phyloP scores from a whole-genome alignment of 768 basidiomycete species.

The Naematelia encephala region DNA sequence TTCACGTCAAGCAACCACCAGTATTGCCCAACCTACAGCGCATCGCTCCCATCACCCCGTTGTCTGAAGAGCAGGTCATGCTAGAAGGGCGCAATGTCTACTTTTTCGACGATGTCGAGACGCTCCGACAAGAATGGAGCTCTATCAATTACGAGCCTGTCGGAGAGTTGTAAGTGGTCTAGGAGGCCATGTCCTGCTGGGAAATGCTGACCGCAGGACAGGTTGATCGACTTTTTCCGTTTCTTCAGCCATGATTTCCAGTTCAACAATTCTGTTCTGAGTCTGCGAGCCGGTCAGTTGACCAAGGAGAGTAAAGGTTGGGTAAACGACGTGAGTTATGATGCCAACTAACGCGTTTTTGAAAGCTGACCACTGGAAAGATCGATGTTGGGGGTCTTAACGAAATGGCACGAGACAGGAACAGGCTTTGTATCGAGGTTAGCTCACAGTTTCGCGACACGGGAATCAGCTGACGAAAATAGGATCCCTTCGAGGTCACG shows the following conservation, averaged over 20 bases:
- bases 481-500: slow-evolving; percentile 97
- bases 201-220: slow-evolving; percentile 45
- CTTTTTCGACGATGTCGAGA: slow-evolving; percentile 97
- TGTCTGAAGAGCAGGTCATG: slow-evolving; percentile 57
- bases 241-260: slow-evolving; percentile 91
- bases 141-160: slow-evolving; percentile 90
- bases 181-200: slow-evolving; percentile 1
- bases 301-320: slow-evolving; percentile 92
- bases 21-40: slow-evolving; percentile 94
- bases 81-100: slow-evolving; percentile 69
- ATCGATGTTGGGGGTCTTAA: slow-evolving; percentile 53
- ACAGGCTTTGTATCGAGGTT: slow-evolving; percentile 94
- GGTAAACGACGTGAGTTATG: slow-evolving; percentile 74
- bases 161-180: slow-evolving; percentile 74
- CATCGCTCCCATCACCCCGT: slow-evolving; percentile 84
- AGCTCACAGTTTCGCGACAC: slow-evolving; percentile 21
- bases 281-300: slow-evolving; percentile 80
- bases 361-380: slow-evolving; percentile 27
- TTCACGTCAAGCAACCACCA: slow-evolving; percentile 95
- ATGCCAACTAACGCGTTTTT: neutral
- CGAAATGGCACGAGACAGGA: slow-evolving; percentile 67
- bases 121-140: slow-evolving; percentile 85
- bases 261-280: slow-evolving; percentile 86
- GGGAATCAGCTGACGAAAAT: neutral
- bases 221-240: slow-evolving; percentile 95